Evolutionary conservation across 164 flowering plant genomes (phyloP), one percentile per base, ranked within the genome.

Genomic region (Chloranthus sessilifolius): DNA sequence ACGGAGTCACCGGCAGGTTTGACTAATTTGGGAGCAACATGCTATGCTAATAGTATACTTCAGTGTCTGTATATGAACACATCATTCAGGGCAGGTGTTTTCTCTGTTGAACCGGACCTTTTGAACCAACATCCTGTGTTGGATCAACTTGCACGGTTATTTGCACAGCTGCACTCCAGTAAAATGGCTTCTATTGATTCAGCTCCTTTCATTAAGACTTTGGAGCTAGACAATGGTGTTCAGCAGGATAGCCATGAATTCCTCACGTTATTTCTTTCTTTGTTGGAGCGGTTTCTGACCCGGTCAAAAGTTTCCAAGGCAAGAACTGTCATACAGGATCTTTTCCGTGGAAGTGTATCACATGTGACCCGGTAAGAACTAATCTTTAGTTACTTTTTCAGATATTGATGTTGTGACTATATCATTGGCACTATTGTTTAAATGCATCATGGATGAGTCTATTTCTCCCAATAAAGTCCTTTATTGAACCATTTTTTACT

Each of bases 181-280:
- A 80, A 67, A 43, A 73, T 53, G 86, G 80, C 97, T 53, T 81
- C 64, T 64, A 67, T 89, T 55, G 99, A 94, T 66, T 81, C 99
- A 11, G 95, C 92, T 45, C 89, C 97, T 8, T 89, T 94, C 63
- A 82, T 89, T 54, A 71, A 75, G 61, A 80, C 95, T 7, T 71
- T 94, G 65, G 92, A 86, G 69, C 71, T 94, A 52, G 99, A 94
- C 73, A 89, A 94, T 72, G 95, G 83, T 51, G 81, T 84, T 60
- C 99, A 94, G 59, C 99, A 94, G 64, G 99, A 94, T 52, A 81
- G 95, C 70, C 97, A 86, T 70, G 99, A 94, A 70, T 89, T 94
- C 43, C 71, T 94, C 22, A 94, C 99, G 5, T 65, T 94, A 59
- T 82, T 94, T 46, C 86, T 89, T 65, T 84, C 97, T 47, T 71